These are phyloP conservation scores for Penicillium canariense DNA, from an alignment of 495 filamentous ascomycete genomes.

Conservation along the genomic window DNA sequence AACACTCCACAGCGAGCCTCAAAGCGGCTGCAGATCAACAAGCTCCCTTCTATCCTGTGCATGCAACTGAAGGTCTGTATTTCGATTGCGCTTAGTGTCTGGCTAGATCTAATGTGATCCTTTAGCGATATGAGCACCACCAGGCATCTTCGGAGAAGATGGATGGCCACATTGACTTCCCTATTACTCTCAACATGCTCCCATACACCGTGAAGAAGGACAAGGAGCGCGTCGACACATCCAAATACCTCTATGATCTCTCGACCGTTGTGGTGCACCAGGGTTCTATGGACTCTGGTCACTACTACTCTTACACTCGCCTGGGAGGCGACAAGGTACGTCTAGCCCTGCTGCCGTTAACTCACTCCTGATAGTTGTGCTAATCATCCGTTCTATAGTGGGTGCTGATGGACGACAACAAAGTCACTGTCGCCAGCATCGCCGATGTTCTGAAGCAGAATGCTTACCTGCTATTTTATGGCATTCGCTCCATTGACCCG, in stretches of 20 bases:
- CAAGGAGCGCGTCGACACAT: conserved; percentile 32
- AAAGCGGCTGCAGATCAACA: conserved; percentile 76
- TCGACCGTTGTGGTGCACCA: conserved; percentile 79
- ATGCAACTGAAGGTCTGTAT: conserved; percentile 80
- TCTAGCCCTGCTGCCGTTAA: not conserved
- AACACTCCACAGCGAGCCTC: conserved; percentile 66
- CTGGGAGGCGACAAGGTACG: conserved; percentile 68
- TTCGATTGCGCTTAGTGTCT: not conserved
- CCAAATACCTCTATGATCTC: conserved; percentile 74
- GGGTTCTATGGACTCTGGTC: conserved; percentile 83
- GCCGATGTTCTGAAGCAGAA: conserved; percentile 76
- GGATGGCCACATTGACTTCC: conserved; percentile 76
- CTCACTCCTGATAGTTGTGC: not conserved
- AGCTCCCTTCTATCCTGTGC: conserved; percentile 79
- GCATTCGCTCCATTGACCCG: conserved; percentile 56
- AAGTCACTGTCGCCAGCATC: conserved; percentile 74
- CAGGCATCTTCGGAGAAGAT: conserved; percentile 71
- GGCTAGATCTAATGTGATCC: not conserved
- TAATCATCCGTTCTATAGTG: conserved; percentile 52
- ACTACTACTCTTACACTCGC: conserved; percentile 84
- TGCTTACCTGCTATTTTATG: conserved; percentile 88
- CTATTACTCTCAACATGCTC: conserved; percentile 80
- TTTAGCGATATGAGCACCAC: conserved; percentile 74
- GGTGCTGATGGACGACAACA: conserved; percentile 90
- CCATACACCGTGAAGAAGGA: conserved; percentile 73